Base-by-base conservation (phyloP, 176 grass and related monocot species). In the Tillandsia fasciculata region DNA sequence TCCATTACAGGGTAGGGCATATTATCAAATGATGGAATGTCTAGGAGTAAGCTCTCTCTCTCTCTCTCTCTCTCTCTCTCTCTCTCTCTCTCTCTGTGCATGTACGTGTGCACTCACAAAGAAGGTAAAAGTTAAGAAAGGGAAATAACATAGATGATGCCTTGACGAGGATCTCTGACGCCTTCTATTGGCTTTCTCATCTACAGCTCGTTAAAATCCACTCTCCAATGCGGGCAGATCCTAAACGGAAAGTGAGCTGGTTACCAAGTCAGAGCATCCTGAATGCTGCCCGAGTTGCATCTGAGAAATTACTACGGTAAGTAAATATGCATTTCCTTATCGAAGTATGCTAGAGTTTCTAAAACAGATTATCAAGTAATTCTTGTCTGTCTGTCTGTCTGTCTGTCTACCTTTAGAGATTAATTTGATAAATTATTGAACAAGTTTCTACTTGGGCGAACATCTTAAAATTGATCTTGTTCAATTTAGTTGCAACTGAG, bases 11-110 rank as follows among this genome's bases (percentile, higher is more conserved):
- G 93, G 93, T 20, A 91, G 93, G 86, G 84, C 93, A 74, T 97
- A 97, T 79, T 97, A 87, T 81, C 93, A 92, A 72, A 97, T 97
- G 93, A 97, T 97, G 93, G 93, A 97, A 87, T 97, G 93, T 73
- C 86, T 97, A 75, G 89, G 93, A 72, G 93, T 97, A 68, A 82
- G 78, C 83, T 10, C n/a, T 51, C 50, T 70, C 48, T 47, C 54
- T 77, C 65, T 72, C 50, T 13, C 1, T 23, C 56, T 61, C 56
- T 59, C 56, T 59, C 54, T 59, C 54, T 59, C 54, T 6, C 54
- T 58, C 52, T 56, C 53, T 56, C 53, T 56, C 53, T 15, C 53
- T 15, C 53, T 15, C 10, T 59, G 8, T 17, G n/a, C 53, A 56
- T 14, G 6, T n/a, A 56, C 2, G 1, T 56, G 10, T 13, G 15